Evolutionary conservation across 164 flowering plant species (phyloP), one percentile per base, ranked within the genome.

Genomic region (Aristolochia fimbriata): DNA sequence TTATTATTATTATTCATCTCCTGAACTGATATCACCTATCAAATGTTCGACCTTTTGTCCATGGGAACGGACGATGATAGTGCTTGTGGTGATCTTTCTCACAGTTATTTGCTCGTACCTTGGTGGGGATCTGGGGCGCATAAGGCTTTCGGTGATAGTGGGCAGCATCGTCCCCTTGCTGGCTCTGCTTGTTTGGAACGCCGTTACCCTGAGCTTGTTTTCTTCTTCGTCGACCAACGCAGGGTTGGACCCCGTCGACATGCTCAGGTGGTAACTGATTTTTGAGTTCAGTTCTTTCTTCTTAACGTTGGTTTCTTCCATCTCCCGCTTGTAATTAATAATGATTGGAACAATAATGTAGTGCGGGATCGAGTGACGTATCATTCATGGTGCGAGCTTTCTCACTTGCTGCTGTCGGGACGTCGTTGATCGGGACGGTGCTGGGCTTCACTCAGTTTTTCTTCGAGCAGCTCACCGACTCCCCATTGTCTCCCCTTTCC

Each of bases 81-180:
- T 27, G 30, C 5, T 27, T 27, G 20, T 61, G 62, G 30, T 50
- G 16, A 1, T 53, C 23, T 46, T 20, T 66, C 15, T 70, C 71
- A 74, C 77, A 88, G 93, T 88, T 62, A 68, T 86, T 48, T 86
- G 92, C 77, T 83, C 90, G 15, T 88, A 88, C 68, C 71, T 86
- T 60, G 93, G 70, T 48, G 81, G 86, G 22, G 93, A 88, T 65
- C 77, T 81, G 20, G 13, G 20, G 16, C 76, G 88, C 7, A 70
- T 84, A 66, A 75, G 87, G 66, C 50, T 71, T 41, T 84, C 96
- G 8, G 46, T 86, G 49, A 55, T 77, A 31, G 61, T 86, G 12
- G 90, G 96, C 33, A 84, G 92, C 65, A 19, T 86, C 19, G 78
- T 86, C 48, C 90, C 96, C 22, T 65, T 88, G 71, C 14, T 81